phyloP scores from a whole-genome alignment of 2,329 filamentous ascomycete species.

The Cordyceps tenuipes region DNA sequence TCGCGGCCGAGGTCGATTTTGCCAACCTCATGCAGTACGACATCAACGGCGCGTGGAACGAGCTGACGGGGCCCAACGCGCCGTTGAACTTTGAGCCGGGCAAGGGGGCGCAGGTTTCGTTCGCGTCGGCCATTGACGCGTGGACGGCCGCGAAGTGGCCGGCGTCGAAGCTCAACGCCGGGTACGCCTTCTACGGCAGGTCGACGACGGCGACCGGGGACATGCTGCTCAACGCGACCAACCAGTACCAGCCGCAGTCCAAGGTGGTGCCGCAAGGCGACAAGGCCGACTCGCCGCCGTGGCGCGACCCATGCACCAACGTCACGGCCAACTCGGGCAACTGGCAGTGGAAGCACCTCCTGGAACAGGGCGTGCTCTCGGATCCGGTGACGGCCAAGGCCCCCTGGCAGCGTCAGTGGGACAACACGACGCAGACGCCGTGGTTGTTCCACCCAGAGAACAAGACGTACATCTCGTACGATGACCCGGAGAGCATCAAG shows the following conservation, averaged over 20 bases:
- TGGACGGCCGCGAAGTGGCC: conserved; percentile 12
- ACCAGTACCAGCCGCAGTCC: conserved; percentile 10
- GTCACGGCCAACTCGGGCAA: not conserved
- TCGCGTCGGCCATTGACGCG: conserved; percentile 2
- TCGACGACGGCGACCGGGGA: conserved; percentile 2
- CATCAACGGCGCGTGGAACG: conserved; percentile 11
- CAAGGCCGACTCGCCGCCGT: not conserved
- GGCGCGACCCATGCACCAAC: not conserved
- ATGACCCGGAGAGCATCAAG: conserved; percentile 13
- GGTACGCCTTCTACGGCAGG: conserved; percentile 11
- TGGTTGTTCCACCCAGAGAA: conserved; percentile 12
- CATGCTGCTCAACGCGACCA: not conserved
- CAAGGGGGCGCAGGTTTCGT: conserved; percentile 3
- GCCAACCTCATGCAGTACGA: conserved; percentile 12
- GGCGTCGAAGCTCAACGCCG: conserved; percentile 1
- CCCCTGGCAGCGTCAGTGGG: conserved; percentile 12
- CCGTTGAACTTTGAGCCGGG: conserved; percentile 10
- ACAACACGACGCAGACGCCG: conserved; percentile 10
- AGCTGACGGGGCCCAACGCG: conserved; percentile 5
- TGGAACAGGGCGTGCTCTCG: not conserved
- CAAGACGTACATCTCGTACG: conserved; percentile 13
- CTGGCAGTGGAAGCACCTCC: conserved; percentile 12
- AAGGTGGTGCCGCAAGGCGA: not conserved
- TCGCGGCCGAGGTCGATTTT: conserved; percentile 2
- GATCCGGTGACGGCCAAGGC: not conserved